Evolutionary conservation across 2,329 filamentous ascomycete species (phyloP).

Genomic region (Fusarium papillatum): DNA sequence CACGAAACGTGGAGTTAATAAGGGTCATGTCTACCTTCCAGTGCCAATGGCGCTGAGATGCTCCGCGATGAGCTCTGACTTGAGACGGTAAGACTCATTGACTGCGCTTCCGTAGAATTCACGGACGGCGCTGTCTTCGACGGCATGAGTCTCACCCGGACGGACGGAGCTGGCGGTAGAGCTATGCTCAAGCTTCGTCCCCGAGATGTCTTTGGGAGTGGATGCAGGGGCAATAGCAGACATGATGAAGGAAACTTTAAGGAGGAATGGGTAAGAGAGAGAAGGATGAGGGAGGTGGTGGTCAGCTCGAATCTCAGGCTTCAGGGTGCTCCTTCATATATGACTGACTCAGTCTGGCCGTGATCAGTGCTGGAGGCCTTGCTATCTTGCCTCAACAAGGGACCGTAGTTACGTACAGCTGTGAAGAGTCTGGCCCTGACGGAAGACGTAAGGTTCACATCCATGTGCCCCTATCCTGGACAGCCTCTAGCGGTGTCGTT

Average conservation of each 20-base stretch:
- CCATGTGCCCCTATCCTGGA: background rate
- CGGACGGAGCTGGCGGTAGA: conserved; percentile 15
- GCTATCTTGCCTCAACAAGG: background rate
- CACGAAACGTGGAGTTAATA: too few relatives aligned
- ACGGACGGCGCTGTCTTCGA: conserved; percentile 16
- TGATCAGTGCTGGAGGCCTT: background rate
- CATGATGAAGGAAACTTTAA: background rate
- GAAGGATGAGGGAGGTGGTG: background rate
- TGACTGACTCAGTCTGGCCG: background rate
- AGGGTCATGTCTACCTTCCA: conserved; percentile 47
- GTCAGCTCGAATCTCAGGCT: background rate
- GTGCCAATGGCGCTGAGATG: conserved; percentile 48
- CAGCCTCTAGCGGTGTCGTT: conserved; percentile 1
- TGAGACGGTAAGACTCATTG: conserved; percentile 47
- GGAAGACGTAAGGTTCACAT: background rate
- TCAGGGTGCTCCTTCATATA: background rate
- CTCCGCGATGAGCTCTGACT: conserved; percentile 49
- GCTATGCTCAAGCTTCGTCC: conserved; percentile 10
- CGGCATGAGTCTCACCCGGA: conserved; percentile 15
- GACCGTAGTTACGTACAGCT: background rate
- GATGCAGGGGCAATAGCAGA: background rate
- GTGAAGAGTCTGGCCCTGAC: background rate
- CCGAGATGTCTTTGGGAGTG: background rate
- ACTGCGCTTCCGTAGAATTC: conserved; percentile 53
- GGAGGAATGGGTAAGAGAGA: background rate